Evolutionary conservation across 2,329 filamentous ascomycete species (phyloP).

Genomic region (Teratosphaeria viscida): DNA sequence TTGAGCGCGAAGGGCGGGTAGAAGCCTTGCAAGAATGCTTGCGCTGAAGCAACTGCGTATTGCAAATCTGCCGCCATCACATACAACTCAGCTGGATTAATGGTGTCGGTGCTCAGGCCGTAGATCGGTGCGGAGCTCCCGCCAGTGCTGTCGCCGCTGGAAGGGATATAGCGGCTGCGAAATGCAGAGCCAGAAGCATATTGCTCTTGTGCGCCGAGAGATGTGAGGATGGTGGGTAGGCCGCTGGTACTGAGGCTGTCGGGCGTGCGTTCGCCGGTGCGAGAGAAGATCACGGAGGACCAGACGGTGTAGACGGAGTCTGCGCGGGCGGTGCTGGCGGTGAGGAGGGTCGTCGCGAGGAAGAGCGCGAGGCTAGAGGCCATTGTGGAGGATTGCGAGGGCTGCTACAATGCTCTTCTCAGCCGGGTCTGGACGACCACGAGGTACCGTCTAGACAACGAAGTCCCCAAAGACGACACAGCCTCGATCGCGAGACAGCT

Average conservation of each 20-base stretch:
- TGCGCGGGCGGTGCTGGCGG: constrained; percentile 10
- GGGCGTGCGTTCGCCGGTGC: constrained; percentile 47
- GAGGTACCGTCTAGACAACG: neutral
- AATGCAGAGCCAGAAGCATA: constrained; percentile 41
- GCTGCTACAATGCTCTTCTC: neutral
- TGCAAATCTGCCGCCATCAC: constrained; percentile 39
- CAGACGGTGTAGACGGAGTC: constrained; percentile 27
- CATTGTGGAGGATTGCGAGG: constrained; percentile 7
- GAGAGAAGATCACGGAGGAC: constrained; percentile 44
- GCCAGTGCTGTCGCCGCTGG: constrained; percentile 10
- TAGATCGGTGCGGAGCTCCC: constrained; percentile 28
- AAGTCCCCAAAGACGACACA: neutral
- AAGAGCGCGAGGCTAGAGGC: constrained; percentile 11
- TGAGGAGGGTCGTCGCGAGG: constrained; percentile 10
- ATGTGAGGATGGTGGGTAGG: constrained; percentile 34
- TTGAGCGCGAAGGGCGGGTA: constrained; percentile 40
- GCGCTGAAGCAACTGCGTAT: constrained; percentile 42
- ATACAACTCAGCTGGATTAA: constrained; percentile 38
- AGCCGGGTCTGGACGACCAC: neutral
- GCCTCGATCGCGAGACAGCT: neutral
- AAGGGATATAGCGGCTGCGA: constrained; percentile 41
- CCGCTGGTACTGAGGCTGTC: constrained; percentile 20
- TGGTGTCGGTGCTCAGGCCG: constrained; percentile 34
- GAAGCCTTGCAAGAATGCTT: constrained; percentile 52
- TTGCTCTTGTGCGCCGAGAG: constrained; percentile 46